A percentile compares a stretch with the other conserved stretches of the same genome.
Conservation (phyloP, 2,329 filamentous ascomycete species). For the Penicillium sp. region DNA sequence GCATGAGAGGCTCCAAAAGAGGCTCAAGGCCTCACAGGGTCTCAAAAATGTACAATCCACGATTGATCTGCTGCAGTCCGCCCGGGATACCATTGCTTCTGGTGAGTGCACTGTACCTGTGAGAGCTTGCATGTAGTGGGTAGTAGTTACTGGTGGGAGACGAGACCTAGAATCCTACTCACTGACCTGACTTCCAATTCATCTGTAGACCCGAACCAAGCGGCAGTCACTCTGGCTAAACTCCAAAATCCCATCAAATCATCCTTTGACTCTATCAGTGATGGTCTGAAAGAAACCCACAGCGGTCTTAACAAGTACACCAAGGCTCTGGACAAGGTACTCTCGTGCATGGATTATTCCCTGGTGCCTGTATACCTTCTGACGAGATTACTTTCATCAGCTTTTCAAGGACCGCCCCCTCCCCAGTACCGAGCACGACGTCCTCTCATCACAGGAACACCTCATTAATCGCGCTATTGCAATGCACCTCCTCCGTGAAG, state of each 20-base stretch:
- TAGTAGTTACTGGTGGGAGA: too few relatives aligned
- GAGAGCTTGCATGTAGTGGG: too few relatives aligned
- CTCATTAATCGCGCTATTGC: slow-evolving; percentile 91
- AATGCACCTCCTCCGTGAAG: slow-evolving; percentile 94
- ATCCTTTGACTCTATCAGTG: slow-evolving; percentile 74
- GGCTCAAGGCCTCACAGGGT: slow-evolving; percentile 65
- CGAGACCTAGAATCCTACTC: too few relatives aligned
- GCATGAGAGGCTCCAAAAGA: slow-evolving; percentile 67
- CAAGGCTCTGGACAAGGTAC: slow-evolving; percentile 78
- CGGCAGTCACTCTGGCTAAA: slow-evolving; percentile 72
- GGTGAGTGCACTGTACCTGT: too few relatives aligned
- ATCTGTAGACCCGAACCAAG: slow-evolving; percentile 62
- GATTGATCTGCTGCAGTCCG: slow-evolving; percentile 70
- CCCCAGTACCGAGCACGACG: slow-evolving; percentile 75
- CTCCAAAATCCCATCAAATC: slow-evolving; percentile 82
- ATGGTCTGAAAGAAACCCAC: slow-evolving; percentile 78
- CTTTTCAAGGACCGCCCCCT: slow-evolving; percentile 67
- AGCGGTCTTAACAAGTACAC: slow-evolving; percentile 78
- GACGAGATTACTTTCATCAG: too few relatives aligned
- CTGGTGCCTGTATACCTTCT: neutral
- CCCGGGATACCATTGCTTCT: slow-evolving; percentile 68
- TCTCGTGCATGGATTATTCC: neutral
- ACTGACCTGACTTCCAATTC: neutral
- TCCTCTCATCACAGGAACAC: slow-evolving; percentile 68
- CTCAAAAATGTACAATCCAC: slow-evolving; percentile 79